Percentiles rank a stretch among this genome's conserved stretches.
phyloP scores from a whole-genome alignment of 2,329 filamentous ascomycete species.

The Chaetomiaceae sp. region DNA sequence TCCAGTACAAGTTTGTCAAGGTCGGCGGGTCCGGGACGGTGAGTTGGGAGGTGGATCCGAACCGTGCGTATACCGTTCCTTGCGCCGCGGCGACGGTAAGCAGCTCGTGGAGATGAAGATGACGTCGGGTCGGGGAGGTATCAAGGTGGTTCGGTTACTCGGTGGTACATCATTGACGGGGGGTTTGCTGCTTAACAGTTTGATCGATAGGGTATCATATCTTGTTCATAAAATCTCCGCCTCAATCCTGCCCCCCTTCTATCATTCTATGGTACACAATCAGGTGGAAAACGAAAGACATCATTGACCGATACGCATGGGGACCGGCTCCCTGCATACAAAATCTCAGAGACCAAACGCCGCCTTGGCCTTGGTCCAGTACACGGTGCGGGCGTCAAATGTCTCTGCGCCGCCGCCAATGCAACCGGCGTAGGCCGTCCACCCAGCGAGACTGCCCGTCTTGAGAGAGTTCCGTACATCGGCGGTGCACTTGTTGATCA shows the following conservation, averaged over 20 bases:
- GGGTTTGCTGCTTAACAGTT: not conserved
- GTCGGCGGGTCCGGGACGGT: constrained; percentile 42
- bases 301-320: too few relatives aligned
- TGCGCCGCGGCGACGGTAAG: constrained; percentile 23
- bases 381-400: constrained; percentile 32
- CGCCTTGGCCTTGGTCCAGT: constrained; percentile 43
- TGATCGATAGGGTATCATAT: not conserved
- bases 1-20: constrained; percentile 54
- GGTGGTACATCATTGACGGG: too few relatives aligned
- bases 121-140: too few relatives aligned
- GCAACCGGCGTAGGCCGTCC: constrained; percentile 44
- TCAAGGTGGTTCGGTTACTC: not conserved
- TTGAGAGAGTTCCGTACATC: constrained; percentile 33
- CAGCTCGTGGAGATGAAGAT: constrained; percentile 24
- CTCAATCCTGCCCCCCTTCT: too few relatives aligned
- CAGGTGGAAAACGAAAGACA: too few relatives aligned
- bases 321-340: not conserved
- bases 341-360: constrained; percentile 38
- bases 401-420: constrained; percentile 34
- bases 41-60: constrained; percentile 49
- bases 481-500: constrained; percentile 39
- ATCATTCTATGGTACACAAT: not conserved
- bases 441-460: constrained; percentile 39
- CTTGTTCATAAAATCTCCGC: too few relatives aligned
- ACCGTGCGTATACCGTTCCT: constrained; percentile 30